A percentile compares a stretch with the other conserved stretches of the same genome.
phyloP scores from a whole-genome alignment of 1,284 basidiomycete genomes.

The Leccinum pachyderme region DNA sequence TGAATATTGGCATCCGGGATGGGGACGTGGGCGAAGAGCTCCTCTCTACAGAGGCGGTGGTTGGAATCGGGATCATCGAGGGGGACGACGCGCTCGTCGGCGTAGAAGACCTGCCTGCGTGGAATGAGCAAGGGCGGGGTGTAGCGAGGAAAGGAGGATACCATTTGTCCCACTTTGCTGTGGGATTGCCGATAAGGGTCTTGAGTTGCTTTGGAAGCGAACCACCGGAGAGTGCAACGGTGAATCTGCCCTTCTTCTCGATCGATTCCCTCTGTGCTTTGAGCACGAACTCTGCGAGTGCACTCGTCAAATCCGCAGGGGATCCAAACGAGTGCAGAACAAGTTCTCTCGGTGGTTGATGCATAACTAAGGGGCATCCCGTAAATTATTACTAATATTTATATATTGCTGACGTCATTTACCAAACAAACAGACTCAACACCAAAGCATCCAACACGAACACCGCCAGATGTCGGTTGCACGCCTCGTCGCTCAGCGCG shows the following conservation, averaged over 20 bases:
- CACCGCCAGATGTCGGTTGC: constrained; percentile 67
- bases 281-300: constrained; percentile 82
- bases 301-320: constrained; percentile 51
- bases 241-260: constrained; percentile 86
- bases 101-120: constrained; percentile 94
- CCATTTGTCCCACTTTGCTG: constrained; percentile 96
- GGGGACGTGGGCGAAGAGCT: constrained; percentile 84
- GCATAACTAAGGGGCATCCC: background rate
- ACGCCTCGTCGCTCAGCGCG: constrained; percentile 32
- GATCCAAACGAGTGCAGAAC: constrained; percentile 19
- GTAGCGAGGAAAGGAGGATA: constrained; percentile 37
- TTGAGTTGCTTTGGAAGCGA: constrained; percentile 85
- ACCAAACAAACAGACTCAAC: constrained; percentile 46
- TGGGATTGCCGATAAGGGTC: constrained; percentile 70
- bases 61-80: constrained; percentile 93
- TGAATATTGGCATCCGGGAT: constrained; percentile 83
- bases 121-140: constrained; percentile 1
- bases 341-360: background rate
- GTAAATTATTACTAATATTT: background rate
- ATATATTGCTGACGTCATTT: background rate
- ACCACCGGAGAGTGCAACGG: constrained; percentile 91
- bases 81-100: constrained; percentile 94
- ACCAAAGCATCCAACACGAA: constrained; percentile 64
- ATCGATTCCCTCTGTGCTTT: constrained; percentile 90
- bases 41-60: constrained; percentile 73